A percentile compares a stretch with the other conserved stretches of the same genome.
Conservation (phyloP, 768 basidiomycete genomes). For the Termitomyces sp. region DNA sequence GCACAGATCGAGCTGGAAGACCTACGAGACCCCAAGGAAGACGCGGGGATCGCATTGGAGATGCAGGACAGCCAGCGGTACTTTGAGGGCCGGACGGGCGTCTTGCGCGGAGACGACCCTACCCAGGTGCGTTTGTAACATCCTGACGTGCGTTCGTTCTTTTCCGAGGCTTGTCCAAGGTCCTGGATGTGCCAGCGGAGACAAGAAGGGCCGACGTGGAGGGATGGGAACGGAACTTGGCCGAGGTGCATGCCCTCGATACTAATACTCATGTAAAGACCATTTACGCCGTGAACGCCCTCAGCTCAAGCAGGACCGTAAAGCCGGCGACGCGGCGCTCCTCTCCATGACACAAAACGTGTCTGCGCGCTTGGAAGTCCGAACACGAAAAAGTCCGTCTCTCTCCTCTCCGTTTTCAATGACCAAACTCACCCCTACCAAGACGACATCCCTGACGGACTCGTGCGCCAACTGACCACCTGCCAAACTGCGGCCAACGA, state of each 20-base stretch:
- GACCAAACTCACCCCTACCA: too few species aligned
- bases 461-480: slow-evolving; percentile 80
- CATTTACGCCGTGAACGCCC: not conserved
- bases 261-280: too few species aligned
- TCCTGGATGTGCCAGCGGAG: slow-evolving; percentile 41
- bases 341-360: slow-evolving; percentile 78
- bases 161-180: slow-evolving; percentile 24
- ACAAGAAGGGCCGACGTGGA: slow-evolving; percentile 39
- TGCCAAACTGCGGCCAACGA: slow-evolving; percentile 94
- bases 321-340: slow-evolving; percentile 63
- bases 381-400: slow-evolving; percentile 62
- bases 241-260: slow-evolving; percentile 37
- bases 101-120: slow-evolving; percentile 21
- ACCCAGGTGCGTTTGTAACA: slow-evolving; percentile 20
- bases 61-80: slow-evolving; percentile 84
- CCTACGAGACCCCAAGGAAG: slow-evolving; percentile 62
- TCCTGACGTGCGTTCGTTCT: too few species aligned
- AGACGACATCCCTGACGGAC: slow-evolving; percentile 74
- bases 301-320: slow-evolving; percentile 65
- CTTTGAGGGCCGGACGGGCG: slow-evolving; percentile 56
- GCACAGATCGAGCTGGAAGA: slow-evolving; percentile 80
- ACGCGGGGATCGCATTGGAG: slow-evolving; percentile 71
- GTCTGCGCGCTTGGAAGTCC: slow-evolving; percentile 61
- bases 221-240: slow-evolving; percentile 54
- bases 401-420: too few species aligned